A percentile compares a stretch with the other conserved stretches of the same genome.
These are phyloP conservation scores for Pseudogymnoascus sp. DNA, from an alignment of 2,329 filamentous ascomycete species.

Conservation along the genomic window DNA sequence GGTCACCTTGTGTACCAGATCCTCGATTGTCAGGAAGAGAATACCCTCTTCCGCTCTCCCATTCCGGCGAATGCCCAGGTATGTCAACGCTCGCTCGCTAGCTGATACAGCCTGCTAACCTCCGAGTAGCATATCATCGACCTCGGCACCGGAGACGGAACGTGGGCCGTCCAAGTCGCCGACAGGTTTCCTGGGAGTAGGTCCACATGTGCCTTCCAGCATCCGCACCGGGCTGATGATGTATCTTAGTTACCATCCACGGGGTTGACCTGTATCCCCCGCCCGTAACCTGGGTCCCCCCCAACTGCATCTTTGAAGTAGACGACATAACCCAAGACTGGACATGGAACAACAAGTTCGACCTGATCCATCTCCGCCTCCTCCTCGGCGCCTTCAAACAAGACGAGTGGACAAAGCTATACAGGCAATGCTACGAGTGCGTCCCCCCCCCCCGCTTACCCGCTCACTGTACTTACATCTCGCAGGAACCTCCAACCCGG, in stretches of 20 bases:
- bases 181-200: conserved; percentile 14
- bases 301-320: conserved; percentile 22
- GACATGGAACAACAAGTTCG: conserved; percentile 39
- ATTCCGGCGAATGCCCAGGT: conserved; percentile 10
- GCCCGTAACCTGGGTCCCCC: conserved; percentile 18
- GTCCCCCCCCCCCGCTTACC: not conserved
- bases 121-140: conserved; percentile 17
- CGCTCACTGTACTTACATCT: not conserved
- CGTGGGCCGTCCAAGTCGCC: conserved; percentile 21
- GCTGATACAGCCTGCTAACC: not conserved
- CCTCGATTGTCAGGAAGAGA: conserved; percentile 17
- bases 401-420: conserved; percentile 15
- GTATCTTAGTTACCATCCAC: conserved; percentile 14
- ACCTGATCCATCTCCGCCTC: conserved; percentile 33
- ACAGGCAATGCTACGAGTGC: conserved; percentile 9
- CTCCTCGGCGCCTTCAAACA: conserved; percentile 16
- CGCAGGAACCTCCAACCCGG: conserved; percentile 7
- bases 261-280: conserved; percentile 23
- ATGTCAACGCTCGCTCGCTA: not conserved
- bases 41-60: conserved; percentile 18
- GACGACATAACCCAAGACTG: conserved; percentile 32
- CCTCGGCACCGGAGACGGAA: conserved; percentile 21
- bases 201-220: not conserved
- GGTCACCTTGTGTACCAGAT: conserved; percentile 18
- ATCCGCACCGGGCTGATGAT: not conserved